Evolutionary conservation across 495 filamentous ascomycete genomes (phyloP).

Genomic region (Penicillium canariense): DNA sequence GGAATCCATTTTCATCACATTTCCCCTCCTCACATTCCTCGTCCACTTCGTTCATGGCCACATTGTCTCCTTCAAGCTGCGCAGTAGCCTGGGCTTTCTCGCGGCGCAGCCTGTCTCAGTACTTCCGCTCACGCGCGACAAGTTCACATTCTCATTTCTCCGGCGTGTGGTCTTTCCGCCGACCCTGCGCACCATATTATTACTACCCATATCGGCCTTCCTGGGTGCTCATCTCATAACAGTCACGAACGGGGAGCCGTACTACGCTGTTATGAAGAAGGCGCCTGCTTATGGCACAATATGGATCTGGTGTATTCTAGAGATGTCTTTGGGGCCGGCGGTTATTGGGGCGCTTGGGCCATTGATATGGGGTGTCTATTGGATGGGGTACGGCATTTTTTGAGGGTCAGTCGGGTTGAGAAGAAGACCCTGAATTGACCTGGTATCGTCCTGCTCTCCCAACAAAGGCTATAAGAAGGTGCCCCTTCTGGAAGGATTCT

Average conservation of each 20-base stretch:
- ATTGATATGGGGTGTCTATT: slow-evolving; percentile 61
- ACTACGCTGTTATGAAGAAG: slow-evolving; percentile 88
- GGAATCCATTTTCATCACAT: slow-evolving; percentile 36
- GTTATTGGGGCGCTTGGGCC: slow-evolving; percentile 53
- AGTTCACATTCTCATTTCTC: slow-evolving; percentile 32
- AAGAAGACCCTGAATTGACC: not conserved
- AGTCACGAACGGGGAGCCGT: slow-evolving; percentile 73
- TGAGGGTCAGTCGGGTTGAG: slow-evolving; percentile 15
- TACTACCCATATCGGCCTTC: slow-evolving; percentile 54
- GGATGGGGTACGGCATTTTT: slow-evolving; percentile 63
- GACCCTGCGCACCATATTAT: slow-evolving; percentile 31
- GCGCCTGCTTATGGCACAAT: slow-evolving; percentile 85
- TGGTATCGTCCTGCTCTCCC: too few relatives aligned
- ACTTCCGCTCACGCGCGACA: slow-evolving; percentile 31
- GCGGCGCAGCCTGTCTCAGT: slow-evolving; percentile 22
- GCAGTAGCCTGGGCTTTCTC: slow-evolving; percentile 6
- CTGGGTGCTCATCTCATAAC: slow-evolving; percentile 76
- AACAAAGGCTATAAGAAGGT: too few relatives aligned
- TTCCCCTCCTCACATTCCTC: slow-evolving; percentile 43
- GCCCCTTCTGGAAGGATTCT: too few relatives aligned
- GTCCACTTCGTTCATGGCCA: slow-evolving; percentile 49
- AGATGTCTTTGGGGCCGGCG: slow-evolving; percentile 72
- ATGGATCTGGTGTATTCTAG: slow-evolving; percentile 92
- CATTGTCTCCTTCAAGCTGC: slow-evolving; percentile 32
- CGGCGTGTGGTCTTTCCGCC: slow-evolving; percentile 37